Evolutionary conservation across 1,284 basidiomycete genomes (phyloP), one percentile per base, ranked within the genome.

Genomic region (Hymenochaete sp.): DNA sequence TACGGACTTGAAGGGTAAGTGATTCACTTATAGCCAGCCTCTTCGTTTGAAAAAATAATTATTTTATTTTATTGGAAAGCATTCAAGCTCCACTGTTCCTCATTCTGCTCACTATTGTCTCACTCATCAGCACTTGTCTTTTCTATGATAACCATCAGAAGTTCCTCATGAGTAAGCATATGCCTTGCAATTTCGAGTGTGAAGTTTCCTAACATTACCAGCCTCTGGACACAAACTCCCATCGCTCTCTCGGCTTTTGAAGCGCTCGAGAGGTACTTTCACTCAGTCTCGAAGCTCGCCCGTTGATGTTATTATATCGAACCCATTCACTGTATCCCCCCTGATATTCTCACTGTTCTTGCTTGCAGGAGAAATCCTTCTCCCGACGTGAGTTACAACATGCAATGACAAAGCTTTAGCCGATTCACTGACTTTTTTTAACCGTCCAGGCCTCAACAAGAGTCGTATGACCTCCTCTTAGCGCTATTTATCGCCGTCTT

Each of bases 401-500:
- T 39, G 19, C 32, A 16, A 29, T n/a, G 33, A n/a, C n/a, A n/a
- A n/a, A n/a, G n/a, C 35, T 35, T 38, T 26, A 35, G 50, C 36
- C 42, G 37, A 24, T 42, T 28, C 19, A 18, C 54, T 60, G 25
- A 53, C 25, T 38, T 24, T 40, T 24, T 33, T 41, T 45, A 14
- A 16, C 19, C 14, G 6, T n/a, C 10, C 49, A 82, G 77, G 16
- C 54, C 66, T 26, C 75, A 79, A 52, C 80, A 90, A 43, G 71
- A 77, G 6, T 62, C 70, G 0, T 72, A 81, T 19, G 91, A 96
- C 62, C 73, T 93, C 13, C 60, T 79, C 3, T 68, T 93, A 22
- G 88, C 92, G 0, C 71, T 77, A 5, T 52, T 82, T 4, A 77
- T 90, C 48, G 82, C 90, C 0, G 59, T 82, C 4, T 66, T 86